These are phyloP conservation scores for Wickerhamiella kazuoi DNA, from an alignment of 805 yeast species.

Conservation along the genomic window DNA sequence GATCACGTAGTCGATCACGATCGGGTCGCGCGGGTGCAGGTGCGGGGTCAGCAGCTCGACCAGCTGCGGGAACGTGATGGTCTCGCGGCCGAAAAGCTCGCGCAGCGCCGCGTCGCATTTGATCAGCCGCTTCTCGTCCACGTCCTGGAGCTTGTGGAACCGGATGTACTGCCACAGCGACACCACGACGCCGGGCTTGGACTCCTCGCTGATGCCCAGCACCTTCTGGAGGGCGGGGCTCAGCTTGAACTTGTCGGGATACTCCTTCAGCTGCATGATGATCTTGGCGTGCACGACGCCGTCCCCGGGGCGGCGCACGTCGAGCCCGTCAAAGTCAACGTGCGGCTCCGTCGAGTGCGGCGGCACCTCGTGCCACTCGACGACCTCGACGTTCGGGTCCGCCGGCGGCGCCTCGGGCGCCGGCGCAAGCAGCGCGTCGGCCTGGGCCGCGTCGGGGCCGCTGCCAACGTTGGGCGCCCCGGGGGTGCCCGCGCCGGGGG, in stretches of 20 bases:
- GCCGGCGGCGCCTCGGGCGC: not conserved
- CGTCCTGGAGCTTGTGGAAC: slow-evolving; percentile 43
- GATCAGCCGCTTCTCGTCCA: slow-evolving; percentile 37
- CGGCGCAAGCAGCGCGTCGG: too few species aligned
- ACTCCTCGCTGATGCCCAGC: slow-evolving; percentile 58
- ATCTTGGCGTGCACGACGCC: slow-evolving; percentile 49
- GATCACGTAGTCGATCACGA: slow-evolving; percentile 55
- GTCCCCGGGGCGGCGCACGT: slow-evolving; percentile 63
- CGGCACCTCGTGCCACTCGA: slow-evolving; percentile 73
- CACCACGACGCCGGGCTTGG: slow-evolving; percentile 73
- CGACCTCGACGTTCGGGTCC: slow-evolving; percentile 21
- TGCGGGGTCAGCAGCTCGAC: slow-evolving; percentile 52
- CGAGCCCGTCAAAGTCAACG: slow-evolving; percentile 72
- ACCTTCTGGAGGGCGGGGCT: slow-evolving; percentile 50
- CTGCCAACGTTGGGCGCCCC: not conserved
- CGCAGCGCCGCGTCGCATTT: slow-evolving; percentile 32
- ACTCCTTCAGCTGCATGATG: slow-evolving; percentile 65
- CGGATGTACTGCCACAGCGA: slow-evolving; percentile 62
- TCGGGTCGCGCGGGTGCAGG: slow-evolving; percentile 61
- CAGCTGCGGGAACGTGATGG: slow-evolving; percentile 51
- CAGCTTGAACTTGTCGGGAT: slow-evolving; percentile 47
- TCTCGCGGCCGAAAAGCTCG: slow-evolving; percentile 28
- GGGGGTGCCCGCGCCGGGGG: not conserved
- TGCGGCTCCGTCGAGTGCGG: slow-evolving; percentile 14
- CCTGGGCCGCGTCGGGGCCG: slow-evolving; percentile 1